A percentile compares a stretch with the other conserved stretches of the same genome.
Conservation (phyloP, 345 rosid genomes). For the Psidium guajava region DNA sequence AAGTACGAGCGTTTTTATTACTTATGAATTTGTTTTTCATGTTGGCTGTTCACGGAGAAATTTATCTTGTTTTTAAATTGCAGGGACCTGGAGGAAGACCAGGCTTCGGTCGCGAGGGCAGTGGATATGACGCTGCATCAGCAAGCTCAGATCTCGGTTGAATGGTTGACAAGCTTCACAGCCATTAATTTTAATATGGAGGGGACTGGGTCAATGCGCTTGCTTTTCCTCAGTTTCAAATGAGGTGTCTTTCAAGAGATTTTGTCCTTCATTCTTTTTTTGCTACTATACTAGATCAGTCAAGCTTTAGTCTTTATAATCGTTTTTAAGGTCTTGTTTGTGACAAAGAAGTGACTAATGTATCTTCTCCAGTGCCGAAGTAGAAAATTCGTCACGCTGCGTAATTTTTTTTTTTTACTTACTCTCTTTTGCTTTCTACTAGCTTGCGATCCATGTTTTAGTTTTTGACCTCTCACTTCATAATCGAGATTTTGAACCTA, state of each 20-base stretch:
- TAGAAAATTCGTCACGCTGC: not conserved
- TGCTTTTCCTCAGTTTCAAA: not conserved
- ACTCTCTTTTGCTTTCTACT: not conserved
- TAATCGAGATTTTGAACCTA: not conserved
- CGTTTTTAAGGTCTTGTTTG: not conserved
- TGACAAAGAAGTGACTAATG: not conserved
- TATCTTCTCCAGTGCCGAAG: not conserved
- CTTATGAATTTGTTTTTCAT: not conserved
- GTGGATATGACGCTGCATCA: constrained; percentile 39
- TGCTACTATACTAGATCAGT: not conserved
- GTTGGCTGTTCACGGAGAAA: not conserved
- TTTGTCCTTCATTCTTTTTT: not conserved
- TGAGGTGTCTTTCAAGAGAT: not conserved
- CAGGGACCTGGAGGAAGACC: constrained; percentile 58
- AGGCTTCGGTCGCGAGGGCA: constrained; percentile 64
- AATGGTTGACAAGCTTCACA: not conserved
- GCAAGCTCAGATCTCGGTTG: constrained; percentile 2
- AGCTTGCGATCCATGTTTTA: not conserved
- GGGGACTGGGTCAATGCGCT: not conserved
- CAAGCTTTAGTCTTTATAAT: not conserved
- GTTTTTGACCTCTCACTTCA: not conserved
- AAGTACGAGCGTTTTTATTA: not conserved
- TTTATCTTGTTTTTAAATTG: not conserved
- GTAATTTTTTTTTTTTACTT: not conserved
- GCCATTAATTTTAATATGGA: not conserved